These are phyloP conservation scores for Pichia gijzeniarum DNA, from an alignment of 805 yeast genomes.

Conservation along the genomic window DNA sequence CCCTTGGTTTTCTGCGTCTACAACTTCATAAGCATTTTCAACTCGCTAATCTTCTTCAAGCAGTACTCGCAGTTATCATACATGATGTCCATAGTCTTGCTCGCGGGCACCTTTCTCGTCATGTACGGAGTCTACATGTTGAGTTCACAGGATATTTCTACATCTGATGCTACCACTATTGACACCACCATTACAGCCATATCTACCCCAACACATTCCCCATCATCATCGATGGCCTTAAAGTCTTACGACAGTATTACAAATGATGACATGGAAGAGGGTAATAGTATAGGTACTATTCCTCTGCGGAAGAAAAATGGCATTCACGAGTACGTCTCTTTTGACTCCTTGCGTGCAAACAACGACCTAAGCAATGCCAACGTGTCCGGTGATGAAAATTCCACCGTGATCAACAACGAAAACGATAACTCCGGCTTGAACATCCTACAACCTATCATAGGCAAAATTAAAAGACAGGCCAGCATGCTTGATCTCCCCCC, in stretches of 20 bases:
- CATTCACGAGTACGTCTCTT: slow-evolving; percentile 32
- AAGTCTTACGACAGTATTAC: background rate
- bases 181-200: background rate
- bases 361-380: background rate
- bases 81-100: slow-evolving; percentile 33
- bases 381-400: slow-evolving; percentile 1
- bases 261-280: background rate
- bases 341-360: slow-evolving; percentile 30
- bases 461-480: slow-evolving; percentile 14
- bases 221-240: background rate
- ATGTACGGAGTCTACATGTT: slow-evolving; percentile 64
- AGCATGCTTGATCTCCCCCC: slow-evolving; percentile 7
- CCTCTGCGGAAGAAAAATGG: slow-evolving; percentile 10
- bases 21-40: slow-evolving; percentile 61
- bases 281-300: slow-evolving; percentile 7
- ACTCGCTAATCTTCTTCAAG: slow-evolving; percentile 53
- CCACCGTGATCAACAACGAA: background rate
- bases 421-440: slow-evolving; percentile 10
- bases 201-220: background rate
- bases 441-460: slow-evolving; percentile 20
- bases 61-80: slow-evolving; percentile 39
- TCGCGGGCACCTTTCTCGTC: slow-evolving; percentile 43
- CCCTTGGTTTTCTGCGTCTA: slow-evolving; percentile 83
- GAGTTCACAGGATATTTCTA: slow-evolving; percentile 42
- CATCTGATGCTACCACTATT: background rate